These are phyloP conservation scores for Ustilago xerochloae DNA, from an alignment of 1,284 basidiomycete species.

Conservation along the genomic window DNA sequence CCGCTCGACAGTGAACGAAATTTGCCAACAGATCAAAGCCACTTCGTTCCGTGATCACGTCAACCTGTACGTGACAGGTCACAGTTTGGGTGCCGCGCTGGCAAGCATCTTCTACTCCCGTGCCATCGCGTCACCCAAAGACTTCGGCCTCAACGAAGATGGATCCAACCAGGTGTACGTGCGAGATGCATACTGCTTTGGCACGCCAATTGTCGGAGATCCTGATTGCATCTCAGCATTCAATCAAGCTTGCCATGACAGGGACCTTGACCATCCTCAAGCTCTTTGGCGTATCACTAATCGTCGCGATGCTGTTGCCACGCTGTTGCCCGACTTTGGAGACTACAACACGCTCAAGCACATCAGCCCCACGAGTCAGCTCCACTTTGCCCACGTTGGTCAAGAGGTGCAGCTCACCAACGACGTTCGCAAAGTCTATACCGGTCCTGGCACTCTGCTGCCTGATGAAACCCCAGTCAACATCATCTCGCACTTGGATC, in stretches of 20 bases:
- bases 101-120: constrained; percentile 40
- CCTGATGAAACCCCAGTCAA: constrained; percentile 29
- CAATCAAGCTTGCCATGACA: constrained; percentile 25
- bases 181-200: constrained; percentile 51
- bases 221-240: constrained; percentile 48
- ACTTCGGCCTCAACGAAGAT: constrained; percentile 33
- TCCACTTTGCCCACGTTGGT: constrained; percentile 52
- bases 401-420: constrained; percentile 43
- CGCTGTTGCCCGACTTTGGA: constrained; percentile 42
- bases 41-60: constrained; percentile 30
- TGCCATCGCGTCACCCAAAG: constrained; percentile 37
- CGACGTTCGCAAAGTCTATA: constrained; percentile 26
- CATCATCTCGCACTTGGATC: constrained; percentile 42
- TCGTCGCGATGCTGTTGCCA: constrained; percentile 45
- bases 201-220: constrained; percentile 49
- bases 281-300: constrained; percentile 48
- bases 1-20: constrained; percentile 28
- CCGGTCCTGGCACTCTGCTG: constrained; percentile 48
- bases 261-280: constrained; percentile 37
- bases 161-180: constrained; percentile 35
- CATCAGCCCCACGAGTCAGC: constrained; percentile 44
- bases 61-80: constrained; percentile 42
- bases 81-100: constrained; percentile 47
- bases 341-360: constrained; percentile 34
- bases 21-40: constrained; percentile 26